Percentiles rank a stretch among this genome's conserved stretches.
Evolutionary conservation across 1,284 basidiomycete genomes (phyloP).

Genomic region (Cystobasidium slooffiae): DNA sequence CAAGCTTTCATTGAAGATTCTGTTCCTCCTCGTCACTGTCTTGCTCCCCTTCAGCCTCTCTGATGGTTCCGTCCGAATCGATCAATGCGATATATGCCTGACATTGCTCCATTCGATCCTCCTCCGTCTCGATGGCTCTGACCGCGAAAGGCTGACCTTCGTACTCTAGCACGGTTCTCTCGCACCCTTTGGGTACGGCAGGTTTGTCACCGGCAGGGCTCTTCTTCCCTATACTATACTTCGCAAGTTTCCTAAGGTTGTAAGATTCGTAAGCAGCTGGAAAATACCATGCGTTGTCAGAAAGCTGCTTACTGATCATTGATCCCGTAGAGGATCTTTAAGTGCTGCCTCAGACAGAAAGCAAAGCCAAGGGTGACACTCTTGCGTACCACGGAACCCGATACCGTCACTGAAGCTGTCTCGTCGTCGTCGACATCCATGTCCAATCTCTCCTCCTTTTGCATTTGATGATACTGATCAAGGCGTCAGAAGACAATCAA

Average conservation of each 20-base stretch:
- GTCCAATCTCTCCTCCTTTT: conserved; percentile 21
- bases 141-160: conserved; percentile 70
- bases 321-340: conserved; percentile 77
- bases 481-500: not conserved
- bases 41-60: conserved; percentile 20
- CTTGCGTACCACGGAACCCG: conserved; percentile 55
- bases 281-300: conserved; percentile 2
- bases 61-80: conserved; percentile 40
- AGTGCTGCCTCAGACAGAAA: conserved; percentile 79
- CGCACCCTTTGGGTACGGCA: conserved; percentile 54
- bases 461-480: conserved; percentile 41
- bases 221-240: conserved; percentile 83
- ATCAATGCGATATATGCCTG: conserved; percentile 29
- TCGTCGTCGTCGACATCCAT: not conserved
- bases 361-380: conserved; percentile 78
- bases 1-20: not conserved
- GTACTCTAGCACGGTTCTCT: conserved; percentile 69
- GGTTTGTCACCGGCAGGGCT: conserved; percentile 79
- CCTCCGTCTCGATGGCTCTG: conserved; percentile 64
- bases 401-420: conserved; percentile 14
- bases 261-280: not conserved
- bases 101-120: conserved; percentile 48
- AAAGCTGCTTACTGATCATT: conserved; percentile 74
- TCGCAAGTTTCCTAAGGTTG: conserved; percentile 75
- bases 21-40: conserved; percentile 26